These are phyloP conservation scores for Senna siamea DNA, from an alignment of 306 rosid genomes.

Conservation along the genomic window DNA sequence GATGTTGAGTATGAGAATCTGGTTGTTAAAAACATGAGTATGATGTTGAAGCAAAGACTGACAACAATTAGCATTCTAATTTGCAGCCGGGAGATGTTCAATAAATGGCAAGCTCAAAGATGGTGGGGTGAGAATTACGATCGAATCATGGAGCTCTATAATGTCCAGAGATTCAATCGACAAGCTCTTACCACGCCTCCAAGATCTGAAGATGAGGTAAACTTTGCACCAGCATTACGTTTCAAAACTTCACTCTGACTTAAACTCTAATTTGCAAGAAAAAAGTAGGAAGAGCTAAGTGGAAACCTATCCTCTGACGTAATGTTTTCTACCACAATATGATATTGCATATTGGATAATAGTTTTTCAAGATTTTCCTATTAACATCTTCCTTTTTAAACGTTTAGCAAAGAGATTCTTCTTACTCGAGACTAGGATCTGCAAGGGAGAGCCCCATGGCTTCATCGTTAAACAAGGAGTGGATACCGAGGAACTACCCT, in stretches of 20 bases:
- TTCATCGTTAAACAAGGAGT: slow-evolving; percentile 52
- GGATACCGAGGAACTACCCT: slow-evolving; percentile 68
- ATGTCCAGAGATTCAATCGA: slow-evolving; percentile 87
- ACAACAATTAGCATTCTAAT: slow-evolving; percentile 43
- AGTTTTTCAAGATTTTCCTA: not conserved
- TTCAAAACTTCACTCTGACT: not conserved
- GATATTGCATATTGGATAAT: not conserved
- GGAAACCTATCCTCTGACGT: not conserved
- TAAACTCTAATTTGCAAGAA: not conserved
- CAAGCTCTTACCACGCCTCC: slow-evolving; percentile 86
- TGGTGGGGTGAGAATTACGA: slow-evolving; percentile 99
- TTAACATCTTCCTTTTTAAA: slow-evolving; percentile 24
- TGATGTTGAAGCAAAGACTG: slow-evolving; percentile 44
- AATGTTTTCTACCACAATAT: not conserved
- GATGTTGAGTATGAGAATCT: slow-evolving; percentile 31
- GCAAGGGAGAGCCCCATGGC: slow-evolving; percentile 66
- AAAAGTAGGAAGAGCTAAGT: not conserved
- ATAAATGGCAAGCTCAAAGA: slow-evolving; percentile 91
- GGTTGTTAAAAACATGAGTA: slow-evolving; percentile 38
- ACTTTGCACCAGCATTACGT: not conserved
- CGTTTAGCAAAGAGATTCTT: slow-evolving; percentile 70
- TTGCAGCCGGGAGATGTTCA: slow-evolving; percentile 92
- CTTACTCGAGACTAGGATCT: slow-evolving; percentile 62
- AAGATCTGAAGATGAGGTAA: slow-evolving; percentile 89
- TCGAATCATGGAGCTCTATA: slow-evolving; percentile 89